These are phyloP conservation scores for Tephrocybe sp. DNA, from an alignment of 768 basidiomycete genomes.

Conservation along the genomic window DNA sequence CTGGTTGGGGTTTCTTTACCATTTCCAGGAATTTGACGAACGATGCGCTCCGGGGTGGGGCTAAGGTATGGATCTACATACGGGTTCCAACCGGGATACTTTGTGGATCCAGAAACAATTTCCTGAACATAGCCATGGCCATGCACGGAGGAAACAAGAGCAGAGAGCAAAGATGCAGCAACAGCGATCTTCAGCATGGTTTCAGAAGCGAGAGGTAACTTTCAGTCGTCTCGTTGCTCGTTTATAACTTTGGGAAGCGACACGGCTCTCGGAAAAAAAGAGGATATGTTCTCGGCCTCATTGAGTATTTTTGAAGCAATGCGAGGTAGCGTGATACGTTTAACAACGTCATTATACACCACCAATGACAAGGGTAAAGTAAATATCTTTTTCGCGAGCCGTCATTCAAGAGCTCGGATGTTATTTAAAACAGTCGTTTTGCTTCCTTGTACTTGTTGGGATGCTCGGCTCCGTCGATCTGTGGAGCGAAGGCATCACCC, in stretches of 20 bases:
- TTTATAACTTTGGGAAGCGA: neutral
- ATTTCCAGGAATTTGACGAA: constrained; percentile 42
- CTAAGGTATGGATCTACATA: constrained; percentile 36
- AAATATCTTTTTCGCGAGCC: neutral
- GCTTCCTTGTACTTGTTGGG: neutral
- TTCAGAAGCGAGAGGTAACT: neutral
- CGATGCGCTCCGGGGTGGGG: constrained; percentile 37
- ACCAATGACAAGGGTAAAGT: neutral
- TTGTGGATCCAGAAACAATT: constrained; percentile 29
- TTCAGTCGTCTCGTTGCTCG: neutral
- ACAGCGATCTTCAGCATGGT: constrained; percentile 12
- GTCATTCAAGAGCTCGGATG: too few species aligned
- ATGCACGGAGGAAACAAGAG: constrained; percentile 18
- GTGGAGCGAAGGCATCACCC: neutral
- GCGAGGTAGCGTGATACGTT: neutral
- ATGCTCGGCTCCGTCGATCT: neutral
- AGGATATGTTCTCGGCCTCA: neutral
- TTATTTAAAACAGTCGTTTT: too few species aligned
- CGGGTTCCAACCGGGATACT: constrained; percentile 37
- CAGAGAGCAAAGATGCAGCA: constrained; percentile 8
- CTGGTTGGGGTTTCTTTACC: constrained; percentile 23
- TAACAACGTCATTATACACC: neutral
- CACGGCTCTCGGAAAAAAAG: neutral
- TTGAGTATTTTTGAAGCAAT: too few species aligned
- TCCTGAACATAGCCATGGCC: constrained; percentile 43